Percentiles rank a stretch among this genome's conserved stretches.
Evolutionary conservation across 1,284 basidiomycete genomes (phyloP).

Genomic region (Cutaneotrichosporon curvatum): DNA sequence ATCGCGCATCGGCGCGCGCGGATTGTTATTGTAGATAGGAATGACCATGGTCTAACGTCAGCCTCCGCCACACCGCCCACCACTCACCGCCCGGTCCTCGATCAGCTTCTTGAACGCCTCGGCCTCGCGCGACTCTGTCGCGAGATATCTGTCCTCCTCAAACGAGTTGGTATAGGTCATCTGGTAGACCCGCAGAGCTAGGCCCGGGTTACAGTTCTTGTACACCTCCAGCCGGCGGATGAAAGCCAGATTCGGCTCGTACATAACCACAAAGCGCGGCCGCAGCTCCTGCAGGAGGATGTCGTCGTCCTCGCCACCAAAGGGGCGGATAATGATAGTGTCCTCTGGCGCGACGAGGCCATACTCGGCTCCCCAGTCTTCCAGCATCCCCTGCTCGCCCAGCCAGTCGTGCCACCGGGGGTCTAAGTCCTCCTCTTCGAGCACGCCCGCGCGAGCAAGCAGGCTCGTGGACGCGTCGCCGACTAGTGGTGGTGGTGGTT

Average conservation of each 20-base stretch:
- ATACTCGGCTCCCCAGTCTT: constrained; percentile 69
- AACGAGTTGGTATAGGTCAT: constrained; percentile 87
- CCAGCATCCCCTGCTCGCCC: constrained; percentile 24
- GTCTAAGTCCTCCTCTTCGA: constrained; percentile 38
- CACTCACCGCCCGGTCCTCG: constrained; percentile 75
- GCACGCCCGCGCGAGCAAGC: constrained; percentile 26
- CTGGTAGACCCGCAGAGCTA: constrained; percentile 88
- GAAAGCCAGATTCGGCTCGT: constrained; percentile 89
- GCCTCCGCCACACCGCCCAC: background rate
- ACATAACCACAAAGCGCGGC: constrained; percentile 90
- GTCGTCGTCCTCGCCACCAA: constrained; percentile 89
- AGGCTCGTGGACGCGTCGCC: constrained; percentile 11
- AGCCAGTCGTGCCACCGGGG: constrained; percentile 17
- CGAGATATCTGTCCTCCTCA: constrained; percentile 92
- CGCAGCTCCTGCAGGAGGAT: constrained; percentile 76
- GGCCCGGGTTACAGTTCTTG: constrained; percentile 67
- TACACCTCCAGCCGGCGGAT: constrained; percentile 88
- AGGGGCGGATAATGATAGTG: constrained; percentile 77
- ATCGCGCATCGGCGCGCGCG: constrained; percentile 48
- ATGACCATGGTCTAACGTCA: constrained; percentile 72
- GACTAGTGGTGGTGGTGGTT: constrained; percentile 1
- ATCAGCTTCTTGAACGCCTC: constrained; percentile 91
- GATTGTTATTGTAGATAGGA: constrained; percentile 76
- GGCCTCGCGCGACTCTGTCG: constrained; percentile 81
- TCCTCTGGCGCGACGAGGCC: constrained; percentile 74